These are phyloP conservation scores for Kwoniella heveanensis DNA, from an alignment of 768 basidiomycete genomes.

Conservation along the genomic window DNA sequence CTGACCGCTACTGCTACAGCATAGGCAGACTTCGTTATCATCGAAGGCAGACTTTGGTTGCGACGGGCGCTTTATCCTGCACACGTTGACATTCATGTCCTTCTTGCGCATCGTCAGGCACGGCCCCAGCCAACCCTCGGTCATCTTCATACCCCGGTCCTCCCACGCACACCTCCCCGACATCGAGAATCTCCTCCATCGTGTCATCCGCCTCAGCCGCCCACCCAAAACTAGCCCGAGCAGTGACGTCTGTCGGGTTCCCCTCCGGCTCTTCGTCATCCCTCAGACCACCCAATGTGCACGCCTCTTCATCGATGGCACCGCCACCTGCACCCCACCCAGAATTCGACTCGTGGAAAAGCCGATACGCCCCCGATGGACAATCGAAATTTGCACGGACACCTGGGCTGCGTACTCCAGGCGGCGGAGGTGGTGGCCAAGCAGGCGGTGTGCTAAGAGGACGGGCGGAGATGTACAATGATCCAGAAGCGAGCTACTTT, in stretches of 20 bases:
- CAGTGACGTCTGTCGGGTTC: slow-evolving; percentile 15
- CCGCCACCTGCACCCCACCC: background rate
- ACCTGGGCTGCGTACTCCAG: background rate
- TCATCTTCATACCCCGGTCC: slow-evolving; percentile 26
- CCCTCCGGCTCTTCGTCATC: slow-evolving; percentile 7
- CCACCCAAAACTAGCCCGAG: slow-evolving; percentile 26
- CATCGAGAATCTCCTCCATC: slow-evolving; percentile 25
- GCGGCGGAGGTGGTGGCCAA: background rate
- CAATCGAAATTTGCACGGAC: background rate
- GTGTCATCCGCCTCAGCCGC: slow-evolving; percentile 18
- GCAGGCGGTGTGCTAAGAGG: slow-evolving; percentile 1
- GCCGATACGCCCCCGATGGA: background rate
- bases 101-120: slow-evolving; percentile 8
- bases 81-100: background rate
- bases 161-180: slow-evolving; percentile 21
- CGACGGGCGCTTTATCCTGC: background rate
- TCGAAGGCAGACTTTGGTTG: too few relatives aligned
- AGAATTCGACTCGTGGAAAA: background rate
- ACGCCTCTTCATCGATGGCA: background rate
- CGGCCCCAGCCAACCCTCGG: slow-evolving; percentile 16
- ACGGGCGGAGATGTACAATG: slow-evolving; percentile 12
- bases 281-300: background rate
- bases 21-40: too few relatives aligned
- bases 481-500: slow-evolving; percentile 26
- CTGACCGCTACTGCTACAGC: too few relatives aligned